Evolutionary conservation across 306 rosid species (phyloP).

Genomic region (Cicer chorassanicum): DNA sequence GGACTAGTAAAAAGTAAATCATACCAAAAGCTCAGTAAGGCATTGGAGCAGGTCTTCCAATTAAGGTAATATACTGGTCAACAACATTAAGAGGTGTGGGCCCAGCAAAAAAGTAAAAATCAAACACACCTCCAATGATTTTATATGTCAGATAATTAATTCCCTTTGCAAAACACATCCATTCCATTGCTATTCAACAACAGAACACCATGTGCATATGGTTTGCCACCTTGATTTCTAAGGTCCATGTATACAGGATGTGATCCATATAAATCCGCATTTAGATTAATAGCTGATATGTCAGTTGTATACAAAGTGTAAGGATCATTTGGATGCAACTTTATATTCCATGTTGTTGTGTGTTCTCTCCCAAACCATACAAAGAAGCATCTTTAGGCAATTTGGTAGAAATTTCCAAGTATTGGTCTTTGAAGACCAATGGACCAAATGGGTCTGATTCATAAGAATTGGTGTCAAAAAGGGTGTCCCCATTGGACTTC

Average conservation of each 20-base stretch:
- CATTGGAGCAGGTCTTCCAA: constrained; percentile 95
- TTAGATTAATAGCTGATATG: constrained; percentile 72
- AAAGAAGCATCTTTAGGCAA: constrained; percentile 72
- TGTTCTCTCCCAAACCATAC: constrained; percentile 88
- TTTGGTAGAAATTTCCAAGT: constrained; percentile 78
- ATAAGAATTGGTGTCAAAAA: constrained; percentile 63
- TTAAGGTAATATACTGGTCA: constrained; percentile 78
- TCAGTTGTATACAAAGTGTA: constrained; percentile 80
- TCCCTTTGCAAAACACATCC: constrained; percentile 84
- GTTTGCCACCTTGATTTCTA: constrained; percentile 63
- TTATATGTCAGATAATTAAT: constrained; percentile 77
- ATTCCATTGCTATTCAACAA: constrained; percentile 91
- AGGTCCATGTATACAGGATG: constrained; percentile 92
- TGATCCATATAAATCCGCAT: constrained; percentile 83
- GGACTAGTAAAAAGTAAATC: constrained; percentile 25
- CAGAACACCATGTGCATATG: constrained; percentile 78
- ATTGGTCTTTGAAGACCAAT: constrained; percentile 87
- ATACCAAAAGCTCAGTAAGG: constrained; percentile 94
- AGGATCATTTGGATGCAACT: constrained; percentile 72
- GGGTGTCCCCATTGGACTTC: constrained; percentile 72
- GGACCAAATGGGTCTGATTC: constrained; percentile 56
- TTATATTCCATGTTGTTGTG: constrained; percentile 86
- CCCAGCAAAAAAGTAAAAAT: constrained; percentile 90
- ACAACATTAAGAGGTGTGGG: constrained; percentile 78
- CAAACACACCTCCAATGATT: constrained; percentile 83